These are phyloP conservation scores for Colletotrichum musicola DNA, from an alignment of 2,329 filamentous ascomycete species.

Conservation along the genomic window DNA sequence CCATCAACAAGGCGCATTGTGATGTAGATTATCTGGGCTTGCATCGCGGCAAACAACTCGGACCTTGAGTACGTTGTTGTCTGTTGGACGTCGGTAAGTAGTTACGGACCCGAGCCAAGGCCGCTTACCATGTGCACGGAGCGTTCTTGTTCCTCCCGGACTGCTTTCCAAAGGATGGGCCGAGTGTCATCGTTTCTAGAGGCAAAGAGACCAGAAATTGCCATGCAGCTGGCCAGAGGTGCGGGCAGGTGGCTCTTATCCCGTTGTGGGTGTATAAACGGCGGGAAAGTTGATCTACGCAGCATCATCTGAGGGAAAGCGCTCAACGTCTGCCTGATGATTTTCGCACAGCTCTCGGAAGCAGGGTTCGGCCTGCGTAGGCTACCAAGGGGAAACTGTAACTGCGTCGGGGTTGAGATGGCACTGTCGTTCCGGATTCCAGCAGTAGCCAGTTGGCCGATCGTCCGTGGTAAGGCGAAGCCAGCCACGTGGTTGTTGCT, in stretches of 20 bases:
- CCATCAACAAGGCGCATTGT: conserved; percentile 34
- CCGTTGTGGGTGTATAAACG: conserved; percentile 30
- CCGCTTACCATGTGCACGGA: conserved; percentile 14
- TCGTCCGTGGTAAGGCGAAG: background rate
- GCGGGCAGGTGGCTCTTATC: conserved; percentile 24
- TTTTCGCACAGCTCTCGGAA: background rate
- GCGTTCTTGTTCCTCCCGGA: conserved; percentile 24
- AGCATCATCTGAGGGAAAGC: conserved; percentile 36
- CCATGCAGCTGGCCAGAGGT: conserved; percentile 32
- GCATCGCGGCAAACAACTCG: conserved; percentile 28
- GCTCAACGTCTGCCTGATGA: conserved; percentile 22
- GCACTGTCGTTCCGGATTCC: conserved; percentile 1
- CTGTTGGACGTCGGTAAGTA: background rate
- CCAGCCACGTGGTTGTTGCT: background rate
- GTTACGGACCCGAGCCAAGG: background rate
- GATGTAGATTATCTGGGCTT: conserved; percentile 34
- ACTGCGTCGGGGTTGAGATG: background rate
- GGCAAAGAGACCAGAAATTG: conserved; percentile 21
- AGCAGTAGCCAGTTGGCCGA: background rate
- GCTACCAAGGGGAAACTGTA: background rate
- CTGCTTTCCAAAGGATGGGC: conserved; percentile 26
- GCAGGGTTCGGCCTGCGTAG: background rate
- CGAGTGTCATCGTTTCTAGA: conserved; percentile 23
- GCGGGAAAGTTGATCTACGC: conserved; percentile 33
- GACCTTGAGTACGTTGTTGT: background rate